These are phyloP conservation scores for Chenopodium formosanum DNA, from an alignment of 148 eudicot species.

Conservation along the genomic window DNA sequence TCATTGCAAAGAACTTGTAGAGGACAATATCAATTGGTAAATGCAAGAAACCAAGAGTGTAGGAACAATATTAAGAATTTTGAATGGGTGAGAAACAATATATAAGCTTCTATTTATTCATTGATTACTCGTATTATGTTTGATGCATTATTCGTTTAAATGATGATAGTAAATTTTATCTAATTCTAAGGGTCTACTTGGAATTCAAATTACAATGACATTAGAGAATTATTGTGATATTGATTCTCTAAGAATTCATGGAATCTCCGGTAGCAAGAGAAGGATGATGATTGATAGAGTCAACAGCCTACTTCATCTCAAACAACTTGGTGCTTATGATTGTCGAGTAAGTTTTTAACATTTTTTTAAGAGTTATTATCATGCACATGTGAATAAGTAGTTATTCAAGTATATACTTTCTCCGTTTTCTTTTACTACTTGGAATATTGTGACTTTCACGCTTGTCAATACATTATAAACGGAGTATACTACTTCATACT, in stretches of 20 bases:
- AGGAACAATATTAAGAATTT: background rate
- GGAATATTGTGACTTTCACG: too few relatives aligned
- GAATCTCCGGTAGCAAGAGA: background rate
- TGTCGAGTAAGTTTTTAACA: background rate
- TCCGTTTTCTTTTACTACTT: too few relatives aligned
- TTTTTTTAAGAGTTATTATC: background rate
- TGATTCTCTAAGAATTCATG: background rate
- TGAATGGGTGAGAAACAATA: background rate
- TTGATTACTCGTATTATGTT: background rate
- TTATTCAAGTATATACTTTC: too few relatives aligned
- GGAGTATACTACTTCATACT: too few relatives aligned
- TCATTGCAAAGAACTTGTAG: background rate
- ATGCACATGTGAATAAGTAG: background rate
- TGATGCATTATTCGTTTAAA: background rate
- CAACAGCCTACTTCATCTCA: background rate
- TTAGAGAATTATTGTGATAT: background rate
- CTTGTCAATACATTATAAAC: too few relatives aligned
- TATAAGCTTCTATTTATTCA: background rate
- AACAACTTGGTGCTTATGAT: background rate
- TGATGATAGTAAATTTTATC: too few relatives aligned
- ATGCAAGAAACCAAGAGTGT: background rate
- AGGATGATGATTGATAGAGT: background rate
- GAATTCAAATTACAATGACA: background rate
- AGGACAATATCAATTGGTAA: background rate
- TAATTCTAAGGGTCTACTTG: background rate